Conservation (phyloP, 2,329 filamentous ascomycete genomes). For the Didymella arachidicola region DNA sequence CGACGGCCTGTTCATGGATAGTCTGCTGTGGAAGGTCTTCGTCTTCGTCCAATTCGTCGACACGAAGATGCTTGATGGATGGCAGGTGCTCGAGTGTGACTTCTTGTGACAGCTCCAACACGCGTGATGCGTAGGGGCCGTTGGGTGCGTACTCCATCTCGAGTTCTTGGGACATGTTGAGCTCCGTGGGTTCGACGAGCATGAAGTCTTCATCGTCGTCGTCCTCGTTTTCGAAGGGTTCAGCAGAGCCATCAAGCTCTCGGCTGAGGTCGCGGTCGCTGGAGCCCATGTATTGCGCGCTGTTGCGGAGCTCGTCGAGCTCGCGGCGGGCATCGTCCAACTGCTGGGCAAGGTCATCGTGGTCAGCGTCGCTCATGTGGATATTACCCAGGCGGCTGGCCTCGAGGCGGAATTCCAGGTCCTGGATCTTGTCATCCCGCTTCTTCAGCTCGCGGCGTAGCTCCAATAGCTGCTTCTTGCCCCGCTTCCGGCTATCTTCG, state of each 20-base stretch:
- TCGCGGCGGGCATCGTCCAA: slow-evolving; percentile 47
- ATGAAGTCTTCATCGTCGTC: slow-evolving; percentile 42
- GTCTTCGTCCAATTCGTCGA: slow-evolving; percentile 38
- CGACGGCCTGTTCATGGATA: slow-evolving; percentile 47
- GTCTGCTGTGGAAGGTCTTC: slow-evolving; percentile 32
- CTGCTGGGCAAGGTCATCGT: slow-evolving; percentile 44
- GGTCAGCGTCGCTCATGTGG: slow-evolving; percentile 48
- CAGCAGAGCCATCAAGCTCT: slow-evolving; percentile 28
- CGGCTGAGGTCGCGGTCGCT: slow-evolving; percentile 34
- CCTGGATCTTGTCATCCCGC: slow-evolving; percentile 47
- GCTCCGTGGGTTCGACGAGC: slow-evolving; percentile 46
- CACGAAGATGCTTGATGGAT: slow-evolving; percentile 34
- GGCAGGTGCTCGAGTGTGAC: slow-evolving; percentile 41
- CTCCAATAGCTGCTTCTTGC: slow-evolving; percentile 49
- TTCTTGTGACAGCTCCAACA: slow-evolving; percentile 39
- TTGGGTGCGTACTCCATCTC: slow-evolving; percentile 37
- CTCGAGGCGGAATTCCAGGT: slow-evolving; percentile 50
- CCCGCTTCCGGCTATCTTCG: slow-evolving; percentile 49
- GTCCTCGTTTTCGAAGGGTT: slow-evolving; percentile 38
- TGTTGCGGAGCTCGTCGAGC: slow-evolving; percentile 46
- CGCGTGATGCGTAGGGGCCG: slow-evolving; percentile 42
- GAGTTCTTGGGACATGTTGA: slow-evolving; percentile 41
- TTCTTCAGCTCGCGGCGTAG: slow-evolving; percentile 49
- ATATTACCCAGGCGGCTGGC: slow-evolving; percentile 49
- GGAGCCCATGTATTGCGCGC: slow-evolving; percentile 39